Percentiles rank a stretch among this genome's conserved stretches.
Conservation (phyloP, 164 flowering plant genomes). For the Vitis riparia region DNA sequence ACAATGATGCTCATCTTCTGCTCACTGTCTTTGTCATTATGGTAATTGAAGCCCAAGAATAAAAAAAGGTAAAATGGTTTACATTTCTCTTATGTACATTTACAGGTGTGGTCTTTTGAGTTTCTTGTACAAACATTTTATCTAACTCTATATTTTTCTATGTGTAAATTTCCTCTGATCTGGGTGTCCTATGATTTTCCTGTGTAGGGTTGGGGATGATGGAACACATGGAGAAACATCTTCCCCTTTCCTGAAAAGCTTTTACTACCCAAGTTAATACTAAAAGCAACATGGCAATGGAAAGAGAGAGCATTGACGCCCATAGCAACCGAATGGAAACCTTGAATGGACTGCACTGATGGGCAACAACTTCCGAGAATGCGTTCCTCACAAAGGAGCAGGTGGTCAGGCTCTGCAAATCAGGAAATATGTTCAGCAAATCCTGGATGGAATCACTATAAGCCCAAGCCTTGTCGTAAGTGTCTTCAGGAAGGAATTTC, state of each 20-base stretch:
- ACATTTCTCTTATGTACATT: too few species aligned
- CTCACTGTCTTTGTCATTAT: too few species aligned
- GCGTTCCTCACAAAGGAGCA: slow-evolving; percentile 41
- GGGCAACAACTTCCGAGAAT: slow-evolving; percentile 26
- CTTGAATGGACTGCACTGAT: slow-evolving; percentile 51
- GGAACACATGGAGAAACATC: slow-evolving; percentile 22
- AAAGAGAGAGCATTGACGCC: slow-evolving; percentile 43
- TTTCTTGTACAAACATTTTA: not conserved
- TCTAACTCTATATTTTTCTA: not conserved
- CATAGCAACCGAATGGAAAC: slow-evolving; percentile 31
- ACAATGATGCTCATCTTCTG: too few species aligned
- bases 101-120: too few species aligned
- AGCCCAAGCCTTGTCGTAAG: slow-evolving; percentile 34
- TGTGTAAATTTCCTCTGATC: not conserved
- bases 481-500: slow-evolving; percentile 34
- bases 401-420: slow-evolving; percentile 34
- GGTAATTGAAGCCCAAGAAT: too few species aligned
- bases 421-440: slow-evolving; percentile 42
- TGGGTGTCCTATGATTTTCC: not conserved
- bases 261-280: slow-evolving; percentile 37
- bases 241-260: slow-evolving; percentile 36
- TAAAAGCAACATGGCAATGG: slow-evolving; percentile 37
- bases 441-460: slow-evolving; percentile 37
- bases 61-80: too few species aligned
- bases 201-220: slow-evolving; percentile 8